Base-by-base conservation (phyloP, 1,284 basidiomycete genomes). In the Cryptococcus wingfieldii region DNA sequence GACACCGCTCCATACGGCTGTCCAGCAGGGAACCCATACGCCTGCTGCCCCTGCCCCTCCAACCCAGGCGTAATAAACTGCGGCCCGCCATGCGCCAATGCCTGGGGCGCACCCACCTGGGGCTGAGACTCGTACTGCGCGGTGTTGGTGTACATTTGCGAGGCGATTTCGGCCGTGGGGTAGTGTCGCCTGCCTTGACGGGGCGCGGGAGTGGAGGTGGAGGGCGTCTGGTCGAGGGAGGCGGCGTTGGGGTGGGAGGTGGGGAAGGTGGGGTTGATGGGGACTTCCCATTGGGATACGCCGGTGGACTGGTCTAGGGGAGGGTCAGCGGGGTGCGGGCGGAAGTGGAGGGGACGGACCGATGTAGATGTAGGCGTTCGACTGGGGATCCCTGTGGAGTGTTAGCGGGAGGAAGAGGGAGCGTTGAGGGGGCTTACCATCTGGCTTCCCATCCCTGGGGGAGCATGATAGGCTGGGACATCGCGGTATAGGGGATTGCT, bases 281-380 rank as follows among this genome's bases (percentile, higher is more conserved):
- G 82, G 47, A 78, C 77, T 53, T 87, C 86, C 86, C 86, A 87
- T 69, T 87, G 86, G 6, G 83, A 80, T 61, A 78, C 80, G 28
- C 85, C 84, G 14, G 74, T 72, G 4, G 65, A 61, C 61, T 70
- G 66, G 58, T 76, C 73, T 75, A 56, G n/a, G 42, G 2, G 38
- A 14, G 38, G 49, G 43, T 50, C 31, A 47, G 51, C 43, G 25
- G 2, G 48, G 13, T 18, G n/a, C 19, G 27, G 47, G 31, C 10
- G 47, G 38, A 27, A 47, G 31, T 6, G 5, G 37, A 5, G 37
- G 37, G 27, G 34, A 75, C 81, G 67, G 65, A 86, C 84, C 83
- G 66, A 90, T 86, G 80, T 89, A 96, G 70, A 94, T 82, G 79
- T 89, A 90, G 68, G 87, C 83, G 74, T 89, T 87, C 69, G 89